Conservation (phyloP, 345 rosid species). For the Lumnitzera racemosa region DNA sequence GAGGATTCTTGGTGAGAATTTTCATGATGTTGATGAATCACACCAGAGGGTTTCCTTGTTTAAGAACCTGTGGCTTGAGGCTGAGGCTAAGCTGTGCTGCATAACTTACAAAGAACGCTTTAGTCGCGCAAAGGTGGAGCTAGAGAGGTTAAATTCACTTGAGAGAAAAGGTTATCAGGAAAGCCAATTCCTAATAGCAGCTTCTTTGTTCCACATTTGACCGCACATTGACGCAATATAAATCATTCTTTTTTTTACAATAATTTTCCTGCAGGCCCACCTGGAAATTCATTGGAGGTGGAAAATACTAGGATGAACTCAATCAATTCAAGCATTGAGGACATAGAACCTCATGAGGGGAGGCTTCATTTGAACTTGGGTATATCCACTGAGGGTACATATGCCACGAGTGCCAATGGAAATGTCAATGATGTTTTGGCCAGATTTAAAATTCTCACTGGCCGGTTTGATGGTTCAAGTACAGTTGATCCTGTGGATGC, state of each 20-base stretch:
- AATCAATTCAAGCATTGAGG: not conserved
- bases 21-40: constrained; percentile 43
- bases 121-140: constrained; percentile 45
- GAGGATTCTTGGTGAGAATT: constrained; percentile 54
- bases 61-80: constrained; percentile 94
- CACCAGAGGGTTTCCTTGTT: constrained; percentile 53
- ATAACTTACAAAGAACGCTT: constrained; percentile 61
- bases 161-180: constrained; percentile 27
- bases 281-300: not conserved
- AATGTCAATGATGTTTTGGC: not conserved
- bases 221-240: not conserved
- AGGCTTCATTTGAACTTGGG: not conserved
- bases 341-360: not conserved
- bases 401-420: not conserved
- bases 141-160: constrained; percentile 34
- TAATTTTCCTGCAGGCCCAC: constrained; percentile 3
- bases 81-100: constrained; percentile 80
- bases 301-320: not conserved
- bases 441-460: not conserved
- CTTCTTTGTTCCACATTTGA: not conserved
- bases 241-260: no score
- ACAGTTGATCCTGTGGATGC: not conserved
- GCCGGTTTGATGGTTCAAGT: not conserved
- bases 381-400: not conserved
- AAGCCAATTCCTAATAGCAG: not conserved